phyloP scores from a whole-genome alignment of 2,329 filamentous ascomycete species.

The Podosphaera fusca region DNA sequence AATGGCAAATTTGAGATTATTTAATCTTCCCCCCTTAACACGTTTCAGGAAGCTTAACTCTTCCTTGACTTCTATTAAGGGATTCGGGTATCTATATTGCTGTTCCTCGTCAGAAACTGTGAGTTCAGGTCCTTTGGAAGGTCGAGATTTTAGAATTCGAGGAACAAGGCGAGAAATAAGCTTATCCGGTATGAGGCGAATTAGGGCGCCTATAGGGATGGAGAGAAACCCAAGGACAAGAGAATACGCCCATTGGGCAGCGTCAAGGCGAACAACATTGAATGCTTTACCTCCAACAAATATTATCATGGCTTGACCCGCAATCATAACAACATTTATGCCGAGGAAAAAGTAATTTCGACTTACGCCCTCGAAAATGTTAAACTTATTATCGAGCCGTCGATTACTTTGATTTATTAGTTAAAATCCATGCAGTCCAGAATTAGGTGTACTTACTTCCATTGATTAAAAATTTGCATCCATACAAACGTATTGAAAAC shows the following conservation, averaged over 20 bases:
- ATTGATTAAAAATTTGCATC: constrained; percentile 99
- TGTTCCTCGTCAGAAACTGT: constrained; percentile 42
- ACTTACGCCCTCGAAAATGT: constrained; percentile 75
- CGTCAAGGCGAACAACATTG: constrained; percentile 34
- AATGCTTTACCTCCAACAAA: constrained; percentile 70
- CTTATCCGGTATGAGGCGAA: constrained; percentile 62
- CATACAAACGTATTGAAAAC: constrained; percentile 98
- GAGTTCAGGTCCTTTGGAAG: constrained; percentile 18
- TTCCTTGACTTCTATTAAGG: constrained; percentile 52
- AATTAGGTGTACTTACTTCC: constrained; percentile 40
- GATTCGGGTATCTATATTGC: constrained; percentile 44
- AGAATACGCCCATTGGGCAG: constrained; percentile 70
- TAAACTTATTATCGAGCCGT: constrained; percentile 81
- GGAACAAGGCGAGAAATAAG: constrained; percentile 13
- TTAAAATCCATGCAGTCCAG: neutral
- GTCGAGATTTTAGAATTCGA: constrained; percentile 11
- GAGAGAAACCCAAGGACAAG: constrained; percentile 67
- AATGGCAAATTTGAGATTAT: constrained; percentile 59
- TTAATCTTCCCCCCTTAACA: constrained; percentile 61
- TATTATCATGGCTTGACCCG: constrained; percentile 72
- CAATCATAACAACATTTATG: constrained; percentile 74
- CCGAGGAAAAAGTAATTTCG: constrained; percentile 74
- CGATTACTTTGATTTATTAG: constrained; percentile 37
- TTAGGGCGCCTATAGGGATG: constrained; percentile 57
- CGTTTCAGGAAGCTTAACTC: constrained; percentile 62